Evolutionary conservation across 2,329 filamentous ascomycete species (phyloP).

Genomic region (Cordyceps farinosa): DNA sequence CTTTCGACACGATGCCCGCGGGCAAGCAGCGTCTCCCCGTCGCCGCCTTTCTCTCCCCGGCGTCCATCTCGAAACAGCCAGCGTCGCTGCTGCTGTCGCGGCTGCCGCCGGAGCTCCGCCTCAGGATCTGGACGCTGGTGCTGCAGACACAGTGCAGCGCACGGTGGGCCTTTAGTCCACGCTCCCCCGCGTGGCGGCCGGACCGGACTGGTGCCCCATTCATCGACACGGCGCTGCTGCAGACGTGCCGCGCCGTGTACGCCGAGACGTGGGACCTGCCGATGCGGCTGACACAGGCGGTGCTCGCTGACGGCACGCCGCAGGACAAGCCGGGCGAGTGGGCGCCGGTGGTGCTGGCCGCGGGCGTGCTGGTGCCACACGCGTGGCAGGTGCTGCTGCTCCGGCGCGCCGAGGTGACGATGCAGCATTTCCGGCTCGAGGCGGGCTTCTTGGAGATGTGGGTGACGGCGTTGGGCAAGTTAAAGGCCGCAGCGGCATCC

Average conservation of each 20-base stretch:
- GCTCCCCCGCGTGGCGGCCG: conserved; percentile 11
- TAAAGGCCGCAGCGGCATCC: conserved; percentile 8
- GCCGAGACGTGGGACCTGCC: conserved; percentile 15
- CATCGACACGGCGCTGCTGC: conserved; percentile 14
- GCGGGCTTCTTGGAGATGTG: conserved; percentile 11
- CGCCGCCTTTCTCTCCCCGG: not conserved
- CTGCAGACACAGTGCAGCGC: conserved; percentile 12
- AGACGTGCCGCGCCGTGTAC: conserved; percentile 11
- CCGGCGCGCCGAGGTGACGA: conserved; percentile 4
- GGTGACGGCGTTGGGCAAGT: conserved; percentile 10
- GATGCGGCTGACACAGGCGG: conserved; percentile 6
- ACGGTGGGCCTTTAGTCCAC: not conserved
- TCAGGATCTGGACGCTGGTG: not conserved
- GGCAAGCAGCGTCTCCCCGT: conserved; percentile 10
- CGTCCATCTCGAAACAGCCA: not conserved
- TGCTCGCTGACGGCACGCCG: conserved; percentile 11
- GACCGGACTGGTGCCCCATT: conserved; percentile 11
- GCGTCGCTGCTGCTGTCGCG: not conserved
- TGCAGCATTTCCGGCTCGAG: conserved; percentile 12
- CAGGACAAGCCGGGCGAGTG: conserved; percentile 12
- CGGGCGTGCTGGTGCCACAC: conserved; percentile 15
- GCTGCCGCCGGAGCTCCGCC: conserved; percentile 9
- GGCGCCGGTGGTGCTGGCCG: conserved; percentile 9
- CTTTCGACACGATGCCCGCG: conserved; percentile 14
- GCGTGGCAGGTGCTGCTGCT: conserved; percentile 16